Percentiles rank a stretch among this genome's conserved stretches.
Evolutionary conservation across 2,329 filamentous ascomycete genomes (phyloP).

Genomic region (Aspergillus texensis): DNA sequence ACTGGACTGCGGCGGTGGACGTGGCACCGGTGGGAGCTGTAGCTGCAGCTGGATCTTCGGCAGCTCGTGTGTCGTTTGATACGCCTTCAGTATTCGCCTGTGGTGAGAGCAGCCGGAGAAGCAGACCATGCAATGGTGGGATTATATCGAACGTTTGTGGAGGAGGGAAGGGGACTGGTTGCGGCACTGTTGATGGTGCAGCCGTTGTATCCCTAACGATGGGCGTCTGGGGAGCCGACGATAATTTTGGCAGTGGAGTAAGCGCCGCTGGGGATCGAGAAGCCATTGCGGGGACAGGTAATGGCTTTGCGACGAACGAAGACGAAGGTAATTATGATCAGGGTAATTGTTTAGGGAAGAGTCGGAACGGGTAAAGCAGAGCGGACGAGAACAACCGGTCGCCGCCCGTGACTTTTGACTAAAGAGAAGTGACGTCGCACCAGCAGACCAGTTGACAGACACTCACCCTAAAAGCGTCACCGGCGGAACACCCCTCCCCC

Average conservation of each 20-base stretch:
- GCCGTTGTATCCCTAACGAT: constrained; percentile 27
- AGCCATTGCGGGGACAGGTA: constrained; percentile 35
- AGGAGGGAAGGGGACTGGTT: constrained; percentile 61
- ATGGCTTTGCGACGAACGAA: constrained; percentile 6
- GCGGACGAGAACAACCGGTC: constrained; percentile 17
- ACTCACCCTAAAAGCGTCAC: constrained; percentile 37
- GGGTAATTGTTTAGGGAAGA: constrained; percentile 39
- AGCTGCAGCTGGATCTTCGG: constrained; percentile 28
- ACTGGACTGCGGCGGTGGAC: constrained; percentile 15
- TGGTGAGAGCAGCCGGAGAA: constrained; percentile 68
- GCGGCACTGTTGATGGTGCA: constrained; percentile 48
- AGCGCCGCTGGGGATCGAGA: constrained; percentile 35
- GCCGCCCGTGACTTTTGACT: constrained; percentile 34
- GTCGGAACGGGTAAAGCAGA: constrained; percentile 29
- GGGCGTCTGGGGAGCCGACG: constrained; percentile 38
- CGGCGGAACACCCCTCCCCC: constrained; percentile 34
- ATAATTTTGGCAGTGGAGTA: constrained; percentile 48
- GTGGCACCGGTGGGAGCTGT: constrained; percentile 23
- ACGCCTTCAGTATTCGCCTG: constrained; percentile 44
- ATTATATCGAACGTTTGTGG: constrained; percentile 85
- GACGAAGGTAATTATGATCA: not conserved
- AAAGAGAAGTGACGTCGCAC: not conserved
- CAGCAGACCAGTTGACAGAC: constrained; percentile 4
- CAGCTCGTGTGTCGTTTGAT: constrained; percentile 33
- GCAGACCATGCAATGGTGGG: constrained; percentile 76